phyloP scores from a whole-genome alignment of 805 yeast species.

The Wickerhamiella kurtzmanii region DNA sequence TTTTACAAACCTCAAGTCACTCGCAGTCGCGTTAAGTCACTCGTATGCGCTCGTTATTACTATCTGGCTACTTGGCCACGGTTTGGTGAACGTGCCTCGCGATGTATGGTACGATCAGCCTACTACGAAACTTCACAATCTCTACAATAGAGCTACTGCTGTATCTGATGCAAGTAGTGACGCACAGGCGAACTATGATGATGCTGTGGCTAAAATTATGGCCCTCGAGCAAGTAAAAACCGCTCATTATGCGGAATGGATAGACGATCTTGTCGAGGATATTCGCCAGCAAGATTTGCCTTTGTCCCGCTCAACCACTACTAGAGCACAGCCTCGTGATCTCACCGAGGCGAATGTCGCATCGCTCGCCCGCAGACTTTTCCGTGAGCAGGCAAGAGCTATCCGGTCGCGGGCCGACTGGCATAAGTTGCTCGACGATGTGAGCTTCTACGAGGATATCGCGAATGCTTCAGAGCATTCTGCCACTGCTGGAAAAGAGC shows the following conservation, averaged over 20 bases:
- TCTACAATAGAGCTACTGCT: slow-evolving; percentile 43
- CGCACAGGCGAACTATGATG: slow-evolving; percentile 46
- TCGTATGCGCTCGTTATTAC: slow-evolving; percentile 62
- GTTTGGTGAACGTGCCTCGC: slow-evolving; percentile 55
- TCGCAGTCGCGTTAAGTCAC: slow-evolving; percentile 65
- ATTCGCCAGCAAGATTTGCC: slow-evolving; percentile 17
- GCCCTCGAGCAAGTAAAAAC: slow-evolving; percentile 37
- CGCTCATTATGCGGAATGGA: slow-evolving; percentile 48
- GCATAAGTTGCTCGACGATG: slow-evolving; percentile 35
- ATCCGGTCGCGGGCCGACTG: slow-evolving; percentile 47
- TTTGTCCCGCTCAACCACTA: slow-evolving; percentile 10
- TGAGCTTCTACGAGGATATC: slow-evolving; percentile 45
- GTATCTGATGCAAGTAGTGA: slow-evolving; percentile 52
- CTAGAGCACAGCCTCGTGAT: slow-evolving; percentile 16
- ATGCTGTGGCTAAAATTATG: slow-evolving; percentile 45
- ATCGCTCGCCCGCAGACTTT: slow-evolving; percentile 38
- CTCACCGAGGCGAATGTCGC: slow-evolving; percentile 34
- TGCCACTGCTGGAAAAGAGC: slow-evolving; percentile 1
- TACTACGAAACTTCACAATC: slow-evolving; percentile 25
- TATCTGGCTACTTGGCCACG: slow-evolving; percentile 77
- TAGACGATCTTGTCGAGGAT: slow-evolving; percentile 41
- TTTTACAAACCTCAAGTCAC: slow-evolving; percentile 43
- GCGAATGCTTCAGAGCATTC: slow-evolving; percentile 28
- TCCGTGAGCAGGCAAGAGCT: slow-evolving; percentile 37
- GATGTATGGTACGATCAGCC: slow-evolving; percentile 28